Evolutionary conservation across 768 basidiomycete species (phyloP).

Genomic region (Tricholoma hemisulphureum): DNA sequence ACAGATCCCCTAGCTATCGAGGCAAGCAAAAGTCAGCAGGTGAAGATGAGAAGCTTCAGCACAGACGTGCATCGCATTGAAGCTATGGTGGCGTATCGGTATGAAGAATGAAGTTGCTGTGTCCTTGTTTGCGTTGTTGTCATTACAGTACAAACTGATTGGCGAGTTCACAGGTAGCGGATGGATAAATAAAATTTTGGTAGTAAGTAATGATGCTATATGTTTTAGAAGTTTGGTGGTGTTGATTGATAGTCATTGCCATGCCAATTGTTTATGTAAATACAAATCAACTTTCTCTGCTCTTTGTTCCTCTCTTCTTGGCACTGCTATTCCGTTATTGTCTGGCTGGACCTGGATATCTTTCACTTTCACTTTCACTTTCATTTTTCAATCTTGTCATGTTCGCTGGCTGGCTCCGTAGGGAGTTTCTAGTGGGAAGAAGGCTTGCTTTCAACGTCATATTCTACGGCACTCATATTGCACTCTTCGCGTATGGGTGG

Average conservation of each 20-base stretch:
- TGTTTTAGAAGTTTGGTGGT: no score
- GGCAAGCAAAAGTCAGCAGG: constrained; percentile 87
- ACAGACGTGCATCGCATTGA: constrained; percentile 98
- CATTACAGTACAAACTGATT: background rate
- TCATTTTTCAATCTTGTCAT: constrained; percentile 35
- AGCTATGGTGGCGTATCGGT: constrained; percentile 96
- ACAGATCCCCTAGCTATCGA: constrained; percentile 92
- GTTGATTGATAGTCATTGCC: constrained; percentile 17
- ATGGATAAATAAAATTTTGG: no score
- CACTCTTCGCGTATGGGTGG: constrained; percentile 86
- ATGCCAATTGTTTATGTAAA: constrained; percentile 17
- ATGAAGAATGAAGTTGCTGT: constrained; percentile 59
- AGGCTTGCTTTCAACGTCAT: constrained; percentile 72
- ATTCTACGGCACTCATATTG: constrained; percentile 78
- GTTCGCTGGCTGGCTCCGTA: constrained; percentile 70
- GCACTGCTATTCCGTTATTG: constrained; percentile 18
- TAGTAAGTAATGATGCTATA: no score
- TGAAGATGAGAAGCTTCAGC: constrained; percentile 94
- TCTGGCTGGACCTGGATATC: constrained; percentile 57
- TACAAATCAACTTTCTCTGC: constrained; percentile 7
- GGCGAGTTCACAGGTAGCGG: background rate
- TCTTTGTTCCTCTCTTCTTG: constrained; percentile 18
- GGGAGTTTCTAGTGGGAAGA: constrained; percentile 62
- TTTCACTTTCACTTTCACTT: constrained; percentile 23
- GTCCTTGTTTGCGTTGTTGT: background rate